A percentile compares a stretch with the other conserved stretches of the same genome.
These are phyloP conservation scores for Phytopythium delawarense DNA, from an alignment of 352 stramenopile genomes.

Conservation along the genomic window DNA sequence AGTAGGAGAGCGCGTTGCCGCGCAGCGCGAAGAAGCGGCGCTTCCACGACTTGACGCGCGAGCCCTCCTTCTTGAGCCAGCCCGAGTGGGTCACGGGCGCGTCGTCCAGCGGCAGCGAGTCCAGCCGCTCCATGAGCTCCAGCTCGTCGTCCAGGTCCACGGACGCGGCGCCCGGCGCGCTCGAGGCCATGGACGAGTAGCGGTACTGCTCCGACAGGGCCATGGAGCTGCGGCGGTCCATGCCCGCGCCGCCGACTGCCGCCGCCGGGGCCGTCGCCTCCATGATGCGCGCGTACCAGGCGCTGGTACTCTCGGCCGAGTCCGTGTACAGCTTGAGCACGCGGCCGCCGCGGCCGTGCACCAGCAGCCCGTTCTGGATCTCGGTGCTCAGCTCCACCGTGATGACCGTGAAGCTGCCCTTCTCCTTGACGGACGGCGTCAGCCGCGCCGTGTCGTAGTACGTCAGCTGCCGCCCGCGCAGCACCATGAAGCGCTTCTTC, in stretches of 20 bases:
- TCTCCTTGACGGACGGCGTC: slow-evolving; percentile 54
- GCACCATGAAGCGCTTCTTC: slow-evolving; percentile 87
- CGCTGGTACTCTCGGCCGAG: slow-evolving; percentile 57
- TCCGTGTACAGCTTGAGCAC: slow-evolving; percentile 88
- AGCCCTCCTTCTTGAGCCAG: slow-evolving; percentile 79
- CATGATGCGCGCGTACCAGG: slow-evolving; percentile 75
- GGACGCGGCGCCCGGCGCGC: slow-evolving; percentile 2
- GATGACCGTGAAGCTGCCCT: slow-evolving; percentile 82
- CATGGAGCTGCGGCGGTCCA: slow-evolving; percentile 12
- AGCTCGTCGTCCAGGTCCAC: slow-evolving; percentile 53
- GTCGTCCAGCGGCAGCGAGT: slow-evolving; percentile 51
- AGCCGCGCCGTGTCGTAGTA: slow-evolving; percentile 81
- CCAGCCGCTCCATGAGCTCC: slow-evolving; percentile 47
- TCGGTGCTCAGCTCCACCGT: slow-evolving; percentile 77
- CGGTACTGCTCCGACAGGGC: slow-evolving; percentile 5
- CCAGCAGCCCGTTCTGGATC: slow-evolving; percentile 79
- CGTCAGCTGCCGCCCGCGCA: slow-evolving; percentile 71
- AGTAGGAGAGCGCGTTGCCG: slow-evolving; percentile 79
- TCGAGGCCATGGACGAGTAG: slow-evolving; percentile 7
- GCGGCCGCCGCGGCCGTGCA: slow-evolving; percentile 72
- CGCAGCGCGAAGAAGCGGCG: slow-evolving; percentile 74
- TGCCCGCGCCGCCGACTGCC: not conserved
- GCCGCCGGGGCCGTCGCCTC: slow-evolving; percentile 37
- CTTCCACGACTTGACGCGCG: slow-evolving; percentile 79
- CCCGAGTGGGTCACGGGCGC: slow-evolving; percentile 64